These are phyloP conservation scores for Boletus sp. DNA, from an alignment of 768 basidiomycete species.

Conservation along the genomic window DNA sequence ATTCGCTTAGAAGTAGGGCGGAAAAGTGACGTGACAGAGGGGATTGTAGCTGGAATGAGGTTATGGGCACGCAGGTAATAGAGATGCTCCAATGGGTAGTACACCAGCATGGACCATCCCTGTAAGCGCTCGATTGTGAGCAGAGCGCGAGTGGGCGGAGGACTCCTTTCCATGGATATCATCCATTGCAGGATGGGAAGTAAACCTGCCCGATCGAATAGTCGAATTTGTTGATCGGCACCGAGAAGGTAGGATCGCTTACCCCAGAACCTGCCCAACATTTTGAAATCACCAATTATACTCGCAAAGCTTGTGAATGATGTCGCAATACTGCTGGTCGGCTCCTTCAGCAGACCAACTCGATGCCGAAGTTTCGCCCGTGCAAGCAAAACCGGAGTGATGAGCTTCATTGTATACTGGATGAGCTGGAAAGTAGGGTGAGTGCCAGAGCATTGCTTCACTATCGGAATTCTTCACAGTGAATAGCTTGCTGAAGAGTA, in stretches of 20 bases:
- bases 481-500: slow-evolving; percentile 62
- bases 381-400: slow-evolving; percentile 62
- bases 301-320: slow-evolving; percentile 53
- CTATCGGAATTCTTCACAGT: slow-evolving; percentile 42
- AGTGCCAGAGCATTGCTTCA: background rate
- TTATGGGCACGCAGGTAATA: slow-evolving; percentile 62
- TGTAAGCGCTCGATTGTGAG: slow-evolving; percentile 79
- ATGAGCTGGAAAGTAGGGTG: slow-evolving; percentile 49
- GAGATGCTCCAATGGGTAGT: slow-evolving; percentile 78
- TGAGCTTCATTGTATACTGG: slow-evolving; percentile 69
- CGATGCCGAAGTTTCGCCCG: slow-evolving; percentile 70
- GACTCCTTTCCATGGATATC: slow-evolving; percentile 67
- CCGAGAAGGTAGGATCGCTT: slow-evolving; percentile 21
- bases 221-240: background rate
- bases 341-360: slow-evolving; percentile 53
- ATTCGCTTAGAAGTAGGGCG: slow-evolving; percentile 42
- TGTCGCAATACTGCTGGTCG: slow-evolving; percentile 53
- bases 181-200: slow-evolving; percentile 81
- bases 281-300: slow-evolving; percentile 65
- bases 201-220: slow-evolving; percentile 48
- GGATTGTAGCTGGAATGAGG: slow-evolving; percentile 56
- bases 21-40: slow-evolving; percentile 44
- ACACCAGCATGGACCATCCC: slow-evolving; percentile 69
- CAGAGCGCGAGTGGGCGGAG: slow-evolving; percentile 66
- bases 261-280: slow-evolving; percentile 82